A percentile compares a stretch with the other conserved stretches of the same genome.
Conservation (phyloP, 768 basidiomycete genomes). For the Leccinum imitatum region DNA sequence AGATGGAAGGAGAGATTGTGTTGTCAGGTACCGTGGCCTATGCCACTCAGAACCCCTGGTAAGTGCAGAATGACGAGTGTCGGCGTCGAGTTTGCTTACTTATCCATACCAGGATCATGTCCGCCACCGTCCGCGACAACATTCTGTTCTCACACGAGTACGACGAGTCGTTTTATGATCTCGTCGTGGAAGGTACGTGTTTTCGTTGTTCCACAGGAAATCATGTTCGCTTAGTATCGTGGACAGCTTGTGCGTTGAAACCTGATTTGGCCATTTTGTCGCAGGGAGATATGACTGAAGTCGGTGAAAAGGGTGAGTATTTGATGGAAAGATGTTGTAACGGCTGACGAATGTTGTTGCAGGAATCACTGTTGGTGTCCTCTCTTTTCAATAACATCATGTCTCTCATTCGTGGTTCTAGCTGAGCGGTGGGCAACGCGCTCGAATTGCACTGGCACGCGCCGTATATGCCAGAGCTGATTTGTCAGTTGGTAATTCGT, state of each 20-base stretch:
- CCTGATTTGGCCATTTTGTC: conserved; percentile 79
- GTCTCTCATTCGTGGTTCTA: conserved; percentile 29
- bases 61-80: conserved; percentile 12
- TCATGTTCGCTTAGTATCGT: not conserved
- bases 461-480: conserved; percentile 93
- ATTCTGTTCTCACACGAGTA: conserved; percentile 90
- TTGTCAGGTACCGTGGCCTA: conserved; percentile 76
- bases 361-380: conserved; percentile 56
- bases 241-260: conserved; percentile 75
- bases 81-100: not conserved
- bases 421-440: conserved; percentile 83
- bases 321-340: not conserved
- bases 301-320: conserved; percentile 74
- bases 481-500: conserved; percentile 45
- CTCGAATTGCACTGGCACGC: conserved; percentile 79
- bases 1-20: conserved; percentile 68
- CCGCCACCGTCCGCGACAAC: conserved; percentile 83
- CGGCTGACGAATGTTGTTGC: not conserved
- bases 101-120: conserved; percentile 63
- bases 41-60: conserved; percentile 88
- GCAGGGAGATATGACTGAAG: conserved; percentile 81
- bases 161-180: conserved; percentile 79
- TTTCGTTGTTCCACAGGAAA: not conserved
- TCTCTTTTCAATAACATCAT: conserved; percentile 5
- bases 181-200: conserved; percentile 70